These are phyloP conservation scores for Podospora conica DNA, from an alignment of 495 filamentous ascomycete species.

Conservation along the genomic window DNA sequence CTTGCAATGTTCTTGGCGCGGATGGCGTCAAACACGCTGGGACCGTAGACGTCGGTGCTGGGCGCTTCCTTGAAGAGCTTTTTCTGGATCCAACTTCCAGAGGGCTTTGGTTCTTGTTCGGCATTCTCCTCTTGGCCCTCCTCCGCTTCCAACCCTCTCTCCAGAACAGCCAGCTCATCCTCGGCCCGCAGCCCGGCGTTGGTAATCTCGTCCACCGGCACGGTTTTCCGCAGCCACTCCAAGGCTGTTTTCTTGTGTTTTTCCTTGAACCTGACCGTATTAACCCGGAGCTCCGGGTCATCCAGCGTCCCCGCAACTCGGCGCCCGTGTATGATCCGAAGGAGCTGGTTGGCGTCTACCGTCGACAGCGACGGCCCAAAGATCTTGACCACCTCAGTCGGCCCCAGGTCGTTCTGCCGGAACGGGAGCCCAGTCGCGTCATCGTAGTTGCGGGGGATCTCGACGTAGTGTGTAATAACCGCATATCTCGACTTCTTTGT, in stretches of 20 bases:
- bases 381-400: conserved; percentile 52
- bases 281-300: conserved; percentile 33
- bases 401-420: conserved; percentile 39
- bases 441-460: conserved; percentile 42
- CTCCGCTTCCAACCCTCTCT: conserved; percentile 29
- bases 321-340: conserved; percentile 65
- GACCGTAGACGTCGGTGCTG: conserved; percentile 34
- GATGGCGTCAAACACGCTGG: conserved; percentile 45
- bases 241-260: conserved; percentile 46
- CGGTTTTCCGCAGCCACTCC: conserved; percentile 58
- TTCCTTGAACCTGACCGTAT: conserved; percentile 29
- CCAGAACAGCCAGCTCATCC: conserved; percentile 54
- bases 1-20: conserved; percentile 38
- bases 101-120: conserved; percentile 38
- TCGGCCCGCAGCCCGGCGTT: conserved; percentile 49
- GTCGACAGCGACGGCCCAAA: conserved; percentile 53
- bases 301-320: conserved; percentile 72
- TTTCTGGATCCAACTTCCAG: conserved; percentile 7
- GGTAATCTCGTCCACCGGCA: conserved; percentile 71
- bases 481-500: conserved; percentile 15
- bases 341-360: conserved; percentile 54
- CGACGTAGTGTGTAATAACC: conserved; percentile 36
- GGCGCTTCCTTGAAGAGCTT: conserved; percentile 18
- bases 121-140: conserved; percentile 35
- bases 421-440: conserved; percentile 46